Base-by-base conservation (phyloP, 1,139 yeast species). In the Yamadazyma trypodendri region DNA sequence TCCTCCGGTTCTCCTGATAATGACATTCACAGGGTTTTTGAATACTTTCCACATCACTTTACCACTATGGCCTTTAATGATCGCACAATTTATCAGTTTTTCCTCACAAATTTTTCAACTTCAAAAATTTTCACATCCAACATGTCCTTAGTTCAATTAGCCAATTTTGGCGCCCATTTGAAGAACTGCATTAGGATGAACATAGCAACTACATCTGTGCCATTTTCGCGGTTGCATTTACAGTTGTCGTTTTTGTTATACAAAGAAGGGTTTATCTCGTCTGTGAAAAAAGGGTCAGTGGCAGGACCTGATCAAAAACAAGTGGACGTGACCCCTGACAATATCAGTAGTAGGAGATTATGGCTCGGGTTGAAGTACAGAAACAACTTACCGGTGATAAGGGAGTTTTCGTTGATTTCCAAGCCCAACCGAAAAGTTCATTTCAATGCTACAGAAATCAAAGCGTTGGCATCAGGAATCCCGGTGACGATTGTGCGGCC, bases 341-440 rank as follows among this genome's bases (percentile, higher is more conserved):
- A 92, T 56, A 79, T 92, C 32, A 66, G 95, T 13, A 77, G 94
- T 1, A 79, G 98, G 55, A 76, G 96, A 51, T 73, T 92, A 42
- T 92, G 98, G 99, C 63, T 92, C 15, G 95, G 90, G 1, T 69
- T 92, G 56, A 92, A 92, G 58, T 92, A 94, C 61, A 79, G 95
- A 56, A 80, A 87, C 49, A 81, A 84, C 55, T 70, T 72, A 46
- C 83, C 96, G 0, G 96, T 92, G 10, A 71, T 92, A 47, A 73
- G 81, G 45, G 75, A 79, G 41, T 77, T 90, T 54, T 73, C 78
- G 28, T 70, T 92, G 52, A 79, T 94, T 32, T 84, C 94, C 37
- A 89, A 83, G 55, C 98, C 98, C 32, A 87, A 85, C 51, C 74
- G 92, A 58, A 75, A 82, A 56, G 84, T 89, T 21, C 64, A 72